These are phyloP conservation scores for Chaetomium cochliodes DNA, from an alignment of 495 filamentous ascomycete species.

Conservation along the genomic window DNA sequence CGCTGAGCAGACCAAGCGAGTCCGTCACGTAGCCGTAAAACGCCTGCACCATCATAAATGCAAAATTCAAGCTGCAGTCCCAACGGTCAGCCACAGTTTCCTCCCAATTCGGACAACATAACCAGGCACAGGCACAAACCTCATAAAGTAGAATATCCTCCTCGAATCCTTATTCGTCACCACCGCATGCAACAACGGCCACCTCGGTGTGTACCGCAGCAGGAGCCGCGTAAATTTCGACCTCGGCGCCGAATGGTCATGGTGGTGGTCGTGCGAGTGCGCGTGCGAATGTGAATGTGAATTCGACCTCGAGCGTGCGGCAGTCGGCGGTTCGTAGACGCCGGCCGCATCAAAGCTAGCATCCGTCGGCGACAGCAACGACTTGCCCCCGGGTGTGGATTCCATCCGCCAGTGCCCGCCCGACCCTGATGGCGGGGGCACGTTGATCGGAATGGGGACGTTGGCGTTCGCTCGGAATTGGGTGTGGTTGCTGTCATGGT, in stretches of 20 bases:
- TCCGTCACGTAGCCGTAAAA: conserved; percentile 91
- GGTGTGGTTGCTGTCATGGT: conserved; percentile 30
- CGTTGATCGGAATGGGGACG: conserved; percentile 36
- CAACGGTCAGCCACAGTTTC: conserved; percentile 17
- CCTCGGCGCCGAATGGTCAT: conserved; percentile 36
- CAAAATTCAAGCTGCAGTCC: conserved; percentile 74
- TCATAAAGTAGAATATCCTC: conserved; percentile 95
- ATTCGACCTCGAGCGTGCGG: conserved; percentile 24
- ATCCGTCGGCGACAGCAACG: conserved; percentile 33
- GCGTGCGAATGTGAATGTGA: conserved; percentile 30
- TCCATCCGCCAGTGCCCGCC: conserved; percentile 34
- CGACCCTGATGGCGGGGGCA: conserved; percentile 34
- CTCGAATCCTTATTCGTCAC: conserved; percentile 89
- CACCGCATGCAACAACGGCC: conserved; percentile 79
- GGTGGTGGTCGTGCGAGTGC: conserved; percentile 26
- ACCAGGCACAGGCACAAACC: neutral
- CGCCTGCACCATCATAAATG: conserved; percentile 92
- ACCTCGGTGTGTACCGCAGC: conserved; percentile 61
- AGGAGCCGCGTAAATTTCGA: conserved; percentile 66
- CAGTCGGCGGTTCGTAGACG: conserved; percentile 32
- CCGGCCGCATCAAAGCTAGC: conserved; percentile 30
- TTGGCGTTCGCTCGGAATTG: conserved; percentile 39
- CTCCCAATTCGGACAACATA: too few species aligned
- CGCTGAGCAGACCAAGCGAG: conserved; percentile 88
- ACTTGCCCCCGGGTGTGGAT: conserved; percentile 36